These are phyloP conservation scores for Lipomyces japonicus DNA, from an alignment of 805 yeast genomes.

Conservation along the genomic window DNA sequence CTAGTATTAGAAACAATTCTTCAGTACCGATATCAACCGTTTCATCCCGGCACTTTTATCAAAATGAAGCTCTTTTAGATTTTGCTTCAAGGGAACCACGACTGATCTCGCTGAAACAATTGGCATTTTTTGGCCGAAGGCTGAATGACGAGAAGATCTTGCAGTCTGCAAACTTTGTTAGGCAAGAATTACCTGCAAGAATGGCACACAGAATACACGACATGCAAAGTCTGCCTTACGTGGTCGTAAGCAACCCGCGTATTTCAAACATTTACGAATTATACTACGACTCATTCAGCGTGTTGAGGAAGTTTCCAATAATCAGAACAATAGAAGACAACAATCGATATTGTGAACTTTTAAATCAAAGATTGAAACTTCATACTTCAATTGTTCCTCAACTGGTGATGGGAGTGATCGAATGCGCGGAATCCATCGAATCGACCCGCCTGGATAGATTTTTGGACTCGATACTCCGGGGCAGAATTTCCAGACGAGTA, in stretches of 20 bases:
- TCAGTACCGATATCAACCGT: conserved; percentile 19
- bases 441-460: conserved; percentile 63
- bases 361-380: conserved; percentile 61
- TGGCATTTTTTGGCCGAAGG: conserved; percentile 83
- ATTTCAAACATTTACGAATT: conserved; percentile 83
- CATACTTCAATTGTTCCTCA: conserved; percentile 82
- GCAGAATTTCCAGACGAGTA: conserved; percentile 79
- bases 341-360: conserved; percentile 60
- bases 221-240: conserved; percentile 77
- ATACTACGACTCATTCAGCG: conserved; percentile 82
- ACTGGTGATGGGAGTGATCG: conserved; percentile 88
- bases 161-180: conserved; percentile 81
- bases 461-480: conserved; percentile 68
- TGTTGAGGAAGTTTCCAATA: conserved; percentile 67
- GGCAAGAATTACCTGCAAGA: conserved; percentile 79
- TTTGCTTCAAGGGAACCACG: conserved; percentile 70
- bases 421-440: conserved; percentile 57
- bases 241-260: conserved; percentile 79
- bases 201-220: conserved; percentile 76
- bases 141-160: conserved; percentile 73
- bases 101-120: conserved; percentile 84
- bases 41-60: conserved; percentile 73
- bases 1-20: conserved; percentile 13
- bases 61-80: conserved; percentile 60
- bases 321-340: conserved; percentile 73